Conservation (phyloP, 257 asterid species). For the Anisodus tanguticus region DNA sequence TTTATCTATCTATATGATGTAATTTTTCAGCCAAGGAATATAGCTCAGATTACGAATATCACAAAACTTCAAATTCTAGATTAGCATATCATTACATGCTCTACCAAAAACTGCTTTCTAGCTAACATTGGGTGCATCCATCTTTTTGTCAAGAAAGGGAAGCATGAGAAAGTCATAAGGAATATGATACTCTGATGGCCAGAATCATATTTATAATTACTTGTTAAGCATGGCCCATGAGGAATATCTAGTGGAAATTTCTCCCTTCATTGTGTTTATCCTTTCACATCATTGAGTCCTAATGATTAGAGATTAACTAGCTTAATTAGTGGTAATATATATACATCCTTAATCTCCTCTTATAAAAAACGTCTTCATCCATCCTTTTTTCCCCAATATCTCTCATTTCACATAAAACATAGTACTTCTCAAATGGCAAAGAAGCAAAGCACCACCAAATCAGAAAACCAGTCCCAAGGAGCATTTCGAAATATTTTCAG, state of each 20-base stretch:
- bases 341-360: not conserved
- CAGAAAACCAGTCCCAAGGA: slow-evolving; percentile 11
- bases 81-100: not conserved
- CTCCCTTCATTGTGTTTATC: not conserved
- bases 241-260: slow-evolving; percentile 26
- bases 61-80: not conserved
- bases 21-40: no score
- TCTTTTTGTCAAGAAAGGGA: not conserved
- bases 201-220: not conserved
- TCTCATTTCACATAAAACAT: not conserved
- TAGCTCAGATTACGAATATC: no score
- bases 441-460: not conserved
- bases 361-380: not conserved
- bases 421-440: not conserved
- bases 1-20: no score
- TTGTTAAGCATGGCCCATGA: not conserved
- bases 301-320: not conserved
- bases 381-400: not conserved
- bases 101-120: not conserved
- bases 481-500: not conserved
- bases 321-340: not conserved
- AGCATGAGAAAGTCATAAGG: slow-evolving; percentile 17
- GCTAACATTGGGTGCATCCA: not conserved
- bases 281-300: not conserved
- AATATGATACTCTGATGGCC: slow-evolving; percentile 26